phyloP scores from a whole-genome alignment of 495 filamentous ascomycete species.

The Filosporella fistucella region DNA sequence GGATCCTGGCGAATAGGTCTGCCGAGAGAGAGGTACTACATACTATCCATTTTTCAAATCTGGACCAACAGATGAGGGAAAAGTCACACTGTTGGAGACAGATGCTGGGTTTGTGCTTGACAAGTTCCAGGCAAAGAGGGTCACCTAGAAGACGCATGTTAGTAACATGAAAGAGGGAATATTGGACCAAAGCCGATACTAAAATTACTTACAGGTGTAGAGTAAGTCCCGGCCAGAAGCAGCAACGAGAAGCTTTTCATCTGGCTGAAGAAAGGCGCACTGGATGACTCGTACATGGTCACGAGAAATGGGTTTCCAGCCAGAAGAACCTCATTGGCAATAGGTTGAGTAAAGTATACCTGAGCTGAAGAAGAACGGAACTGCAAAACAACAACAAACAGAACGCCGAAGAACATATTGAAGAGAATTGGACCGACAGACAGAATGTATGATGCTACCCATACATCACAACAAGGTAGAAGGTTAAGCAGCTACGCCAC shows the following conservation, averaged over 20 bases:
- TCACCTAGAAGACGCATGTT: background rate
- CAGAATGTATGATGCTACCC: too few species aligned
- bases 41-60: background rate
- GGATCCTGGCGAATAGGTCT: too few species aligned
- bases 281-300: background rate
- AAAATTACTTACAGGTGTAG: constrained; percentile 7
- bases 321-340: constrained; percentile 1
- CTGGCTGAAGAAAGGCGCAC: constrained; percentile 11
- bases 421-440: too few species aligned
- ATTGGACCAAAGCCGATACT: background rate
- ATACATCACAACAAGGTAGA: too few species aligned
- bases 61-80: constrained; percentile 8
- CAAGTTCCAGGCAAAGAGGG: constrained; percentile 11
- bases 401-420: background rate
- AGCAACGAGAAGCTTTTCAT: constrained; percentile 8
- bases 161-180: background rate
- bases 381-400: constrained; percentile 2
- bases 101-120: background rate
- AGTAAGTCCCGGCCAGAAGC: constrained; percentile 6
- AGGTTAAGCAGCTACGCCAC: too few species aligned
- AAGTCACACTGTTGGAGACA: constrained; percentile 9
- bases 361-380: constrained; percentile 2
- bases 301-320: constrained; percentile 9
- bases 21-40: background rate
- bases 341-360: constrained; percentile 11